phyloP scores from a whole-genome alignment of 1,139 yeast species.

The Waltiozyma sp. region DNA sequence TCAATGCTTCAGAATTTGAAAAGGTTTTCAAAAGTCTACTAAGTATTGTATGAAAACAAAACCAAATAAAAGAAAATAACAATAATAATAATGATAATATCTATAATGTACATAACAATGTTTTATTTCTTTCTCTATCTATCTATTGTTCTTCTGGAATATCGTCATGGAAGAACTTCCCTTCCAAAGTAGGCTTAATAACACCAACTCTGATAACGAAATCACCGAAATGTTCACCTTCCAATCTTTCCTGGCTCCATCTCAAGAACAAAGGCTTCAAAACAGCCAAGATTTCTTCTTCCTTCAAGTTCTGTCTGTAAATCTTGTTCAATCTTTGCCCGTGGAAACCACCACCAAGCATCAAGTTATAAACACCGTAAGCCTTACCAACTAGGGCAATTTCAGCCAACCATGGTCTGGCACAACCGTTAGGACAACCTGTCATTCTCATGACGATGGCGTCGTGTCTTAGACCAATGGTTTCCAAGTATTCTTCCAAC shows the following conservation, averaged over 20 bases:
- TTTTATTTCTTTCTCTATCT: background rate
- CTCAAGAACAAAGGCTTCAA: constrained; percentile 82
- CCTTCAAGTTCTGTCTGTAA: constrained; percentile 80
- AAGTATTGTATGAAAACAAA: background rate
- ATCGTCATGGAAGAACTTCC: constrained; percentile 90
- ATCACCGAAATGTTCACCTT: constrained; percentile 94
- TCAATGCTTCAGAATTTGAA: constrained; percentile 40
- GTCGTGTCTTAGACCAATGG: constrained; percentile 88
- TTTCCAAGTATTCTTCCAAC: constrained; percentile 78
- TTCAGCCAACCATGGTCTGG: constrained; percentile 97
- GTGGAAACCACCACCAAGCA: constrained; percentile 95
- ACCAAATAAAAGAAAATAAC: background rate
- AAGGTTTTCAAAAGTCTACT: background rate
- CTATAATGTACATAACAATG: background rate
- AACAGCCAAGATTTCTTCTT: constrained; percentile 70
- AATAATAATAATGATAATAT: too few relatives aligned
- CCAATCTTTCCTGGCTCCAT: constrained; percentile 87
- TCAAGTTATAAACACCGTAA: constrained; percentile 79
- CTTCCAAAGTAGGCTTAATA: constrained; percentile 81
- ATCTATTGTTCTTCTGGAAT: constrained; percentile 45
- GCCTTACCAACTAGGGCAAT: constrained; percentile 95
- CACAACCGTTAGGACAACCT: constrained; percentile 98
- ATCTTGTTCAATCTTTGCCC: constrained; percentile 91
- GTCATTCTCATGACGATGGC: constrained; percentile 97
- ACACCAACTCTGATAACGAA: constrained; percentile 78